These are phyloP conservation scores for Discostella stelligera DNA, from an alignment of 352 stramenopile genomes.

Conservation along the genomic window DNA sequence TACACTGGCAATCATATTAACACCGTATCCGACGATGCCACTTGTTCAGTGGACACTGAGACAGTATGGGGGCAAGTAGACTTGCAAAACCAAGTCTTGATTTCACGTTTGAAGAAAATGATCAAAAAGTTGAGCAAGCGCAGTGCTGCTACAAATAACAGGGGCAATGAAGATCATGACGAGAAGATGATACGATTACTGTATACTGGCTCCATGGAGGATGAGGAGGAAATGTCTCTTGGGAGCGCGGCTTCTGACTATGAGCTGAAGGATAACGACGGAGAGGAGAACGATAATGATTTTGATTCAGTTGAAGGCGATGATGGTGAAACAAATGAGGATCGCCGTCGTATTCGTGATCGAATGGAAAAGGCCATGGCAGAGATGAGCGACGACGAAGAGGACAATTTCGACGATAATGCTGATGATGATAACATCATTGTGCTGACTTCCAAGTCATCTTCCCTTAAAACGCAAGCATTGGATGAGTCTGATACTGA, in stretches of 20 bases:
- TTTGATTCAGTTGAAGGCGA: slow-evolving; percentile 34
- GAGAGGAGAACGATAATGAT: background rate
- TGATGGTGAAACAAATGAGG: slow-evolving; percentile 51
- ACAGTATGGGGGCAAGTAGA: slow-evolving; percentile 73
- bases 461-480: background rate
- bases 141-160: background rate
- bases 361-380: slow-evolving; percentile 77
- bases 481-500: background rate
- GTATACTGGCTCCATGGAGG: background rate
- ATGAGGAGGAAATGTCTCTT: background rate
- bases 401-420: slow-evolving; percentile 23
- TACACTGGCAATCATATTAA: slow-evolving; percentile 18
- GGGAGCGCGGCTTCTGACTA: background rate
- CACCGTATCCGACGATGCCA: background rate
- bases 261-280: background rate
- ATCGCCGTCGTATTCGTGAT: slow-evolving; percentile 56
- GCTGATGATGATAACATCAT: slow-evolving; percentile 28
- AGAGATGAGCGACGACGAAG: slow-evolving; percentile 54
- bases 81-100: slow-evolving; percentile 63
- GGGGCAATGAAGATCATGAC: background rate
- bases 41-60: slow-evolving; percentile 40
- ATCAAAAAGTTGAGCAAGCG: slow-evolving; percentile 48
- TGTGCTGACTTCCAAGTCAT: slow-evolving; percentile 11
- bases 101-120: slow-evolving; percentile 53
- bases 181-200: background rate